phyloP scores from a whole-genome alignment of 106 monocot genomes.

The Allium cepa region DNA sequence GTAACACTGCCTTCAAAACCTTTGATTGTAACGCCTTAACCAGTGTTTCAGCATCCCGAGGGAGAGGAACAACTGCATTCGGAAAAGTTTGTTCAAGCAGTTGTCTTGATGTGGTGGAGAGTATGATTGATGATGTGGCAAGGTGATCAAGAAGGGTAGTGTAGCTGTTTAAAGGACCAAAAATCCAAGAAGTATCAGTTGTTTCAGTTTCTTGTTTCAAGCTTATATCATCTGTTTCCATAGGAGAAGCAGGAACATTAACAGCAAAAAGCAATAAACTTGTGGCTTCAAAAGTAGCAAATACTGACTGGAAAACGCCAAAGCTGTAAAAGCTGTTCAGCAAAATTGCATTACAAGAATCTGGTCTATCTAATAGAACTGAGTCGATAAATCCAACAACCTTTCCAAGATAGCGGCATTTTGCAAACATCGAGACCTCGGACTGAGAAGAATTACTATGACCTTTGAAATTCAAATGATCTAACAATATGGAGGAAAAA shows the following conservation, averaged over 20 bases:
- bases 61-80: slow-evolving; percentile 40
- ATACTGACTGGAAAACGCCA: slow-evolving; percentile 67
- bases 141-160: slow-evolving; percentile 86
- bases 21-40: slow-evolving; percentile 64
- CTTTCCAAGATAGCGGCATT: slow-evolving; percentile 66
- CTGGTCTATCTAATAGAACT: slow-evolving; percentile 53
- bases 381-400: slow-evolving; percentile 54
- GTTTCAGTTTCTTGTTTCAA: slow-evolving; percentile 58
- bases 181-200: slow-evolving; percentile 66
- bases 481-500: slow-evolving; percentile 58
- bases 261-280: slow-evolving; percentile 77
- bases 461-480: slow-evolving; percentile 82
- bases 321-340: slow-evolving; percentile 76
- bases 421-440: slow-evolving; percentile 48
- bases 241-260: slow-evolving; percentile 83
- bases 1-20: slow-evolving; percentile 68
- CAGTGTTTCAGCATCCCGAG: slow-evolving; percentile 60
- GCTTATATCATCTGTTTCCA: slow-evolving; percentile 76
- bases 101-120: slow-evolving; percentile 65
- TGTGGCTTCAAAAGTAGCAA: slow-evolving; percentile 73
- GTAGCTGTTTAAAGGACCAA: slow-evolving; percentile 84
- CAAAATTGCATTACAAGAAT: slow-evolving; percentile 41
- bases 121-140: slow-evolving; percentile 79
- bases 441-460: slow-evolving; percentile 29
- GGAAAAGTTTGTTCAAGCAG: slow-evolving; percentile 84